Evolutionary conservation across 768 basidiomycete genomes (phyloP).

Genomic region (Boletellus emodensis): DNA sequence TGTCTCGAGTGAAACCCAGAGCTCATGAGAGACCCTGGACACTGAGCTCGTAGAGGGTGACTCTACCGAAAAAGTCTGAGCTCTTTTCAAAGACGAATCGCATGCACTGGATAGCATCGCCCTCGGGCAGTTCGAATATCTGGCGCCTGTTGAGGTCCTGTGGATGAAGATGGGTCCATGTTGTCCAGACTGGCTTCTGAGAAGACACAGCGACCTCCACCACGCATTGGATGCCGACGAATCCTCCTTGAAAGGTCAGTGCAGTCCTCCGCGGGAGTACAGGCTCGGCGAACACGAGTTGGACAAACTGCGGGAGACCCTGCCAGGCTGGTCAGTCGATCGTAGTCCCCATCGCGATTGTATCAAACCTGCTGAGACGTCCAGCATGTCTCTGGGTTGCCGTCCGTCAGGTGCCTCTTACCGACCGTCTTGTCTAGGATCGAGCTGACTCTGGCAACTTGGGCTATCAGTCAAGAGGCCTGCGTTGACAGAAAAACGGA

Average conservation of each 20-base stretch:
- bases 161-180: constrained; percentile 59
- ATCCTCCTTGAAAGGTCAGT: constrained; percentile 83
- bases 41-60: constrained; percentile 66
- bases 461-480: constrained; percentile 4
- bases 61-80: constrained; percentile 82
- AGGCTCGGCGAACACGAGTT: constrained; percentile 49
- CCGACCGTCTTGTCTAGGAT: constrained; percentile 69
- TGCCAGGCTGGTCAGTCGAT: constrained; percentile 28
- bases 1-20: constrained; percentile 8
- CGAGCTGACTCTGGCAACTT: constrained; percentile 63
- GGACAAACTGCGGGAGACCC: constrained; percentile 77
- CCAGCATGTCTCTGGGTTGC: constrained; percentile 79
- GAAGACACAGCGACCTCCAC: constrained; percentile 38
- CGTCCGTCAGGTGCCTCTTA: constrained; percentile 68
- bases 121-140: constrained; percentile 48
- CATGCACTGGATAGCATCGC: constrained; percentile 38
- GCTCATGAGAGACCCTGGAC: constrained; percentile 24
- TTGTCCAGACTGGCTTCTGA: constrained; percentile 43
- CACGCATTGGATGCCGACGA: constrained; percentile 66
- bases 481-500: constrained; percentile 32
- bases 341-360: background rate
- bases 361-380: constrained; percentile 66
- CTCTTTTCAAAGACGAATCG: constrained; percentile 75
- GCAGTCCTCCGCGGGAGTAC: constrained; percentile 55
- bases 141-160: constrained; percentile 78